Base-by-base conservation (phyloP, 179 eudicot genomes). In the Gypsophila paniculata region DNA sequence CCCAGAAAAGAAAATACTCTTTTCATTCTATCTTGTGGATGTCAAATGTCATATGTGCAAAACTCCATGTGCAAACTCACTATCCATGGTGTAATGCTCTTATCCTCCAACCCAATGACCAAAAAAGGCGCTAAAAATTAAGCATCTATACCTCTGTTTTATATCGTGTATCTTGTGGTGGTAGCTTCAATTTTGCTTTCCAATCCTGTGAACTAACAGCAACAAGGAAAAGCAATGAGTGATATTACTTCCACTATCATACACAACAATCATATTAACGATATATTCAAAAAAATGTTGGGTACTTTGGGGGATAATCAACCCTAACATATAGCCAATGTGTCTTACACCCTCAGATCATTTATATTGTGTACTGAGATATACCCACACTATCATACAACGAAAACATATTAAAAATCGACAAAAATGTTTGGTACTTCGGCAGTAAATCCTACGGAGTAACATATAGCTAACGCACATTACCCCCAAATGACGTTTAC, bases 121-220 rank as follows among this genome's bases (percentile, higher is more conserved):
- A 25, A 6, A 22, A 22, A 58, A 22, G 15, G 12, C 14, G 4
- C 62, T 22, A 0, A 29, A 62, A 57, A 9, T 61, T 13, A 11
- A 7, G 34, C 2, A 22, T 42, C 55, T 75, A 70, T 86, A 93
- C 98, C 96, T 93, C 98, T 18, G 98, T 93, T 80, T 78, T 86
- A 70, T 79, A 89, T 18, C 97, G 90, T 44, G 93, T 86, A 77
- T 93, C 97, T 49, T 84, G 74, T 60, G 96, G 85, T 7, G 98
- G 98, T 67, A 83, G 53, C 79, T 85, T 93, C 65, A 91, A 85
- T 25, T 68, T 80, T 46, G 86, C 88, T 85, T 93, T 93, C 98
- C 98, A 93, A 80, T 93, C 96, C 78, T 84, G 90, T 54, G 98
- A 89, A 79, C 97, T 93, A 55, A 74, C 34, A 79, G 22, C 57